Base-by-base conservation (phyloP, 768 basidiomycete genomes). In the Filobasidium floriforme region DNA sequence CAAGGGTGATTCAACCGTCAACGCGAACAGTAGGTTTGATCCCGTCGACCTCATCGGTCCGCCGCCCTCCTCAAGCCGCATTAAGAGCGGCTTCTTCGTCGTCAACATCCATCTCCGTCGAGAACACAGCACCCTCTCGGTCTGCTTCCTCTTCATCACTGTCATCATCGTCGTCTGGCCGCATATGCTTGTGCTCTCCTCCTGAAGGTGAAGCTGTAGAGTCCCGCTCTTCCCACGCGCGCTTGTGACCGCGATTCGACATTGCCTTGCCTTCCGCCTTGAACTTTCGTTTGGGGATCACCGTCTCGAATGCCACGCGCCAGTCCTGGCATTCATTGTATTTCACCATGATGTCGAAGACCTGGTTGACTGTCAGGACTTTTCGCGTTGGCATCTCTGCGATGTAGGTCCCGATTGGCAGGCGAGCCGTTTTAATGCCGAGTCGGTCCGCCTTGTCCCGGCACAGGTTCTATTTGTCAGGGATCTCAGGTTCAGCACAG, bases 401-500 rank as follows among this genome's bases (percentile, higher is more conserved):
- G 41, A 98, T 81, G 76, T 90, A 96, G 63, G 86, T 87, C n/a
- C 92, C 90, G 63, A 99, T 98, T 2, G 96, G 96, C 63, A 99
- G 84, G 60, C 89, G 87, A 4, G 92, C 96, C 46, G 91, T 88
- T 51, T 87, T 84, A 63, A 98, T 84, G 5, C 84, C 84, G 43
- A 88, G 84, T 60, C 81, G 81, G 44, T 84, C 81, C 2, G 96
- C 90, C 79, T 93, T 96, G 77, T 90, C 83, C 64, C 89, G 82
- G 76, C 94, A 98, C 41, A 98, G 83, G 77, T 87, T 88, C 91
- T 98, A 75, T n/a, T 63, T 0, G 44, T 4, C 7, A 43, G 10
- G 26, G 29, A 43, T 24, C 6, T 22, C 7, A 49, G 15, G 41
- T 57, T 9, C 37, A 22, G 7, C 40, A 9, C 40, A 59, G 51